Base-by-base conservation (phyloP, 345 rosid species). In the Eutrema japonicum region DNA sequence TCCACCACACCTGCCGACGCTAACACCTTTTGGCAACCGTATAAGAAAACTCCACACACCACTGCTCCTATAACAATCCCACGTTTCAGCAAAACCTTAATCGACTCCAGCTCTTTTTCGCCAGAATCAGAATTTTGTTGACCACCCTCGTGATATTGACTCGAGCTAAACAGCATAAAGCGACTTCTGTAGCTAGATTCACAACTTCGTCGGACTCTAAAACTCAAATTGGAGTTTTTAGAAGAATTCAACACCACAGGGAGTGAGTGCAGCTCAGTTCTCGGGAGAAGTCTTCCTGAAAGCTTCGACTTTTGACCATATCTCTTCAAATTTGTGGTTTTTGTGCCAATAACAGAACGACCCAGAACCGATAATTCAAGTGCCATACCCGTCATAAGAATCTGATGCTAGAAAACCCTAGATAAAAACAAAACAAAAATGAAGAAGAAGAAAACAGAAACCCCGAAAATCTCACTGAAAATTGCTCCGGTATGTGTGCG, bases 1-100 rank as follows among this genome's bases (percentile, higher is more conserved):
- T 88, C 88, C 66, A 73, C 83, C 22, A 83, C 80, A 63, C 88
- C 83, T 62, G 87, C 95, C 18, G 81, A 81, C 14, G 96, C 96
- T 55, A 88, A 77, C 63, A 80, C 98, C 66, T 87, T 83, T 48
- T 69, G 78, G 70, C 89, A 82, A 36, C 91, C 85, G 42, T 83
- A 77, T 2, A 88, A 75, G 80, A 83, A 79, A 45, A 83, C 67
- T 68, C 91, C 93, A 79, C 86, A 86, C 14, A 80, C 80, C 71
- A 91, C 37, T 52, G 89, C 94, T 53, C 87, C 89, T 78, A 90
- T 49, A 82, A 85, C 49, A 38, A 88, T 52, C 16, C 85, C 91
- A 18, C 85, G 56, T 74, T 79, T 88, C 71, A 80, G 54, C 75
- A 86, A 64, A 48, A 83, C 68, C 68, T 80, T 86, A 32, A 83